These are phyloP conservation scores for Nemania abortiva DNA, from an alignment of 2,329 filamentous ascomycete species.

Conservation along the genomic window DNA sequence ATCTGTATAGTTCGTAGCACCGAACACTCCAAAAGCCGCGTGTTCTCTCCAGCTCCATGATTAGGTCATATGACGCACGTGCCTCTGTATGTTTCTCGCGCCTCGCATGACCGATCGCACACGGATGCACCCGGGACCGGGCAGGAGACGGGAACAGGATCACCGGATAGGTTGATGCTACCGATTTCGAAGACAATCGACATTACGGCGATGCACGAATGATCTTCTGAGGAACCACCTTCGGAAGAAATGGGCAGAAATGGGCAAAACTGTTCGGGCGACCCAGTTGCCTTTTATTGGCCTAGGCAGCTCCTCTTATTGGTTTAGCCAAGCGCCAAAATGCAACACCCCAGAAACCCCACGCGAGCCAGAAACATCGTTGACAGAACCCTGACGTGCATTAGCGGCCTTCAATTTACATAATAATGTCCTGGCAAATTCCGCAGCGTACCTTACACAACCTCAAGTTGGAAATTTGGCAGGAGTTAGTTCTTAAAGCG, in stretches of 20 bases:
- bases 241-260: neutral
- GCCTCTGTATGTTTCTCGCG: neutral
- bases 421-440: slow-evolving; percentile 14
- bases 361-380: neutral
- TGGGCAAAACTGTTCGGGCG: neutral
- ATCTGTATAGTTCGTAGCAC: neutral
- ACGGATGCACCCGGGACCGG: neutral
- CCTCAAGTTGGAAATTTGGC: slow-evolving; percentile 7
- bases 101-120: neutral
- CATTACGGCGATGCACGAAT: neutral
- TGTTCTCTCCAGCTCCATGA: slow-evolving; percentile 1
- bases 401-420: slow-evolving; percentile 14
- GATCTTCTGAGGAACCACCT: slow-evolving; percentile 2
- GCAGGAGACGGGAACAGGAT: neutral
- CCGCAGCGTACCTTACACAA: neutral
- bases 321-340: slow-evolving; percentile 14
- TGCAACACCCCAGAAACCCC: slow-evolving; percentile 28
- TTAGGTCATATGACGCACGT: slow-evolving; percentile 1
- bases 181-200: neutral
- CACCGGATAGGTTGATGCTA: slow-evolving; percentile 6
- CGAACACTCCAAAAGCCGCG: neutral
- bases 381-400: slow-evolving; percentile 13
- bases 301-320: slow-evolving; percentile 1
- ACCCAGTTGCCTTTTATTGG: neutral
- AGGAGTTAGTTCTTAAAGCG: neutral